Conservation (phyloP, 2,329 filamentous ascomycete species). For the Exophiala aquamarina region DNA sequence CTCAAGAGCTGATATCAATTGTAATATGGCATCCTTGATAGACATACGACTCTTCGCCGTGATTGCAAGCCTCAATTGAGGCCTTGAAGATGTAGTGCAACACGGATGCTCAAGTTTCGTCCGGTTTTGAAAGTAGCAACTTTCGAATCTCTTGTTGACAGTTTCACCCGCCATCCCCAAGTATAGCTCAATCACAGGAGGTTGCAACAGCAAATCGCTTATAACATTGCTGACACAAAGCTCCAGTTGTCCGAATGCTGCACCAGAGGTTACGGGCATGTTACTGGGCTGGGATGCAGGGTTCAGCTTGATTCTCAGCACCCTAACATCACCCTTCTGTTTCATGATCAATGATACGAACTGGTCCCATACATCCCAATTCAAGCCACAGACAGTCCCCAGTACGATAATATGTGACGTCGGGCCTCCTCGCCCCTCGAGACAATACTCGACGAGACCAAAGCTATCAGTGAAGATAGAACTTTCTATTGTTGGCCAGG, state of each 20-base stretch:
- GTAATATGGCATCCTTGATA: neutral
- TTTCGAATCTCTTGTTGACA: neutral
- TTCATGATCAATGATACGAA: neutral
- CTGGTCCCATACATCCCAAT: neutral
- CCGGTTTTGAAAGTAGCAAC: neutral
- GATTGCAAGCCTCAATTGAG: neutral
- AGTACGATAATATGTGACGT: neutral
- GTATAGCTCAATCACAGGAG: neutral
- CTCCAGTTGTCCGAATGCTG: neutral
- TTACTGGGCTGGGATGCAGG: neutral
- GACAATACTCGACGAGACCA: neutral
- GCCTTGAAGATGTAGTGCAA: neutral
- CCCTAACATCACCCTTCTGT: neutral
- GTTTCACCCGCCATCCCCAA: neutral
- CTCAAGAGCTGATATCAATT: neutral
- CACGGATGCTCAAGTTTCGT: neutral
- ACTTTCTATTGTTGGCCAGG: conserved; percentile 57
- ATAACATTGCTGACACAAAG: neutral
- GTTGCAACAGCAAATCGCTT: neutral
- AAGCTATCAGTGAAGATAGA: conserved; percentile 37
- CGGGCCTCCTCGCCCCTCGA: neutral
- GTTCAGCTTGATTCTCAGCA: neutral
- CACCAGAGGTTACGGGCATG: neutral
- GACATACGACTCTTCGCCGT: neutral
- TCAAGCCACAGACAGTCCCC: neutral